Conservation (phyloP, 352 stramenopile genomes). For the Phytophthora pseudosyringae region DNA sequence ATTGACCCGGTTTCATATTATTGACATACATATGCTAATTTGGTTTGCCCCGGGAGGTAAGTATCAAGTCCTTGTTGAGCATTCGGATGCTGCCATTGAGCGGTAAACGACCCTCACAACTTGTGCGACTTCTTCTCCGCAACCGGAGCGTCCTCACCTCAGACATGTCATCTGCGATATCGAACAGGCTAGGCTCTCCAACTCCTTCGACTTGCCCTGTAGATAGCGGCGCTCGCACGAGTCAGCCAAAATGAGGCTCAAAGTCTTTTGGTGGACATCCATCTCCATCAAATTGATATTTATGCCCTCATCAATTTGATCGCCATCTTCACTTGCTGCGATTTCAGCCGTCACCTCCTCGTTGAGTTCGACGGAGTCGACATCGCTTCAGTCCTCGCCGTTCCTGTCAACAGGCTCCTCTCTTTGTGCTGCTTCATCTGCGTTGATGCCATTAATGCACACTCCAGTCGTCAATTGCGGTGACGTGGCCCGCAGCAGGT, state of each 20-base stretch:
- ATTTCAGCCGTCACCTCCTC: not conserved
- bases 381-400: not conserved
- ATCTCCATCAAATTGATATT: conserved; percentile 9
- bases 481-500: not conserved
- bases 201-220: not conserved
- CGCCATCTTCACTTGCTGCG: not conserved
- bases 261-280: not conserved
- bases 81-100: too few relatives aligned
- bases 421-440: not conserved
- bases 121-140: conserved; percentile 4
- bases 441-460: not conserved
- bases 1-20: too few relatives aligned
- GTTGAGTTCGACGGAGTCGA: not conserved
- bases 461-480: not conserved
- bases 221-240: not conserved
- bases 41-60: too few relatives aligned
- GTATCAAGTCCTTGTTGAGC: too few relatives aligned
- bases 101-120: not conserved
- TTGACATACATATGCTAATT: too few relatives aligned
- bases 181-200: not conserved
- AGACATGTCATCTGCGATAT: conserved; percentile 3
- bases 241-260: not conserved
- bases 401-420: not conserved
- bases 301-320: not conserved
- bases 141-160: too few relatives aligned